phyloP scores from a whole-genome alignment of 176 grass and related monocot genomes.

The Aegilops bicornis region DNA sequence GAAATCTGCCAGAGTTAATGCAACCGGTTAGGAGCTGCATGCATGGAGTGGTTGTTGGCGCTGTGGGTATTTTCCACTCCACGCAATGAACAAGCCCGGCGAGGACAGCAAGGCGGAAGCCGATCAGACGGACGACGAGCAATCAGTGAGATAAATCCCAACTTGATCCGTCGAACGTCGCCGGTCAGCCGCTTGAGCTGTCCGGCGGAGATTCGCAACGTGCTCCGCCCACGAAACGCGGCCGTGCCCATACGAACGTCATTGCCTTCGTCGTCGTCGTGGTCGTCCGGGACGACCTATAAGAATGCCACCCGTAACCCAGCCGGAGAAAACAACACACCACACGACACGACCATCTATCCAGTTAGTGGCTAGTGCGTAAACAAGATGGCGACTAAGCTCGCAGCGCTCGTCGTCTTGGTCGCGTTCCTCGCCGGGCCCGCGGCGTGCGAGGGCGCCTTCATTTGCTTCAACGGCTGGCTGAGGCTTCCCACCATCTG shows the following conservation, averaged over 20 bases:
- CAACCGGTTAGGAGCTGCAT: background rate
- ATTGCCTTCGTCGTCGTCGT: background rate
- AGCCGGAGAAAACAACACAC: background rate
- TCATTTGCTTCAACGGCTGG: background rate
- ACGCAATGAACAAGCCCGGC: background rate
- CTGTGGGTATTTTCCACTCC: background rate
- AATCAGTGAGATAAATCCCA: background rate
- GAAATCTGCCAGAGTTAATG: background rate
- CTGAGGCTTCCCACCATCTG: background rate
- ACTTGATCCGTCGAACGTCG: background rate
- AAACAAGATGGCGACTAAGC: background rate
- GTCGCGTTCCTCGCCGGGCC: background rate
- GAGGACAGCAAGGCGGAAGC: background rate
- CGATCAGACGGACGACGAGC: background rate
- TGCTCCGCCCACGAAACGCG: background rate
- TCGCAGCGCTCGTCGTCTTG: background rate
- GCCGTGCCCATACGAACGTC: background rate
- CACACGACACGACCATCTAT: background rate
- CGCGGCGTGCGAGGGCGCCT: background rate
- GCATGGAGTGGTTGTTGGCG: background rate
- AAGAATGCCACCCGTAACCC: background rate
- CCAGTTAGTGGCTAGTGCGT: background rate
- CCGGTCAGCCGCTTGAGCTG: background rate
- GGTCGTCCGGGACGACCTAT: background rate
- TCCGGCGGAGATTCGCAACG: background rate